phyloP scores from a whole-genome alignment of 2,329 filamentous ascomycete genomes.

The Trichoderma sp. region DNA sequence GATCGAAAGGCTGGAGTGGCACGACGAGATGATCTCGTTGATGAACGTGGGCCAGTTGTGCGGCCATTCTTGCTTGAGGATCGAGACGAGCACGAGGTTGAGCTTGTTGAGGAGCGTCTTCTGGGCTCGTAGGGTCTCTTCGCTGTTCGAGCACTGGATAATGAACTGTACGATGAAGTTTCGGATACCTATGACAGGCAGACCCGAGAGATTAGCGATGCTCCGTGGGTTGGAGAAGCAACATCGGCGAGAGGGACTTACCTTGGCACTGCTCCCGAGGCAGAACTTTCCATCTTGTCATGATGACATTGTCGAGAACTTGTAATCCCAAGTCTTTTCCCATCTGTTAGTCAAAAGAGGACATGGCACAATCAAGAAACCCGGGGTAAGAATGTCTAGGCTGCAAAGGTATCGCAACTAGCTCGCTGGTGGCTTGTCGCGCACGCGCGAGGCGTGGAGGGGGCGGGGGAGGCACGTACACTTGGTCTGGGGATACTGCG shows the following conservation, averaged over 20 bases:
- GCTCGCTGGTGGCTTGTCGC: background rate
- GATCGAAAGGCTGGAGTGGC: conserved; percentile 91
- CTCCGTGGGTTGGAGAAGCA: background rate
- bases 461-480: conserved; percentile 59
- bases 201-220: conserved; percentile 38
- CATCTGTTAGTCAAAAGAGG: conserved; percentile 34
- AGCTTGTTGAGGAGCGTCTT: conserved; percentile 96
- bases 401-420: background rate
- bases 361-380: background rate
- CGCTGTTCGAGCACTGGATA: conserved; percentile 86
- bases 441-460: conserved; percentile 9
- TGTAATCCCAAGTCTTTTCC: conserved; percentile 82
- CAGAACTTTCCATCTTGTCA: conserved; percentile 98
- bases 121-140: conserved; percentile 82
- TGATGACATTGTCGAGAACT: conserved; percentile 96
- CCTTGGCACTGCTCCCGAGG: conserved; percentile 95
- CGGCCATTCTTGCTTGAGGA: conserved; percentile 99
- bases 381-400: background rate
- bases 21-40: conserved; percentile 98
- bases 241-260: conserved; percentile 38
- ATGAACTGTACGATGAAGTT: conserved; percentile 99
- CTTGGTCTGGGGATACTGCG: conserved; percentile 93
- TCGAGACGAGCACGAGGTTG: conserved; percentile 94
- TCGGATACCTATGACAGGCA: conserved; percentile 71
- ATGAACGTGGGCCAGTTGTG: conserved; percentile 99